phyloP scores from a whole-genome alignment of 73 alveolate genomes.

The Paramecium caudatum region DNA sequence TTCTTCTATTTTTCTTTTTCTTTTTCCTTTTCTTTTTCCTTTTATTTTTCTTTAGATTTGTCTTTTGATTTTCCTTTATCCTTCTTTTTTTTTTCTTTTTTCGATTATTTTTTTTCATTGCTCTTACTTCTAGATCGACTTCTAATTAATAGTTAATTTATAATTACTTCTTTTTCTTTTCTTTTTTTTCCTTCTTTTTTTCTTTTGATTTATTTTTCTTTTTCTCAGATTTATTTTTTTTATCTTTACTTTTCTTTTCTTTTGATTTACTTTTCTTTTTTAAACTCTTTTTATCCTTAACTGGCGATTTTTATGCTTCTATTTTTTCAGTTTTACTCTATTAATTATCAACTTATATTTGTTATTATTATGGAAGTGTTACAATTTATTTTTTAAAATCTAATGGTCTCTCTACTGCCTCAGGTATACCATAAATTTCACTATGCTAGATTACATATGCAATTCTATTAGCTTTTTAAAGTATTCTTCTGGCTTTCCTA shows the following conservation, averaged over 20 bases:
- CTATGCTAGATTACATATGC: slow-evolving; percentile 35
- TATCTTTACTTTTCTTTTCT: slow-evolving; percentile 19
- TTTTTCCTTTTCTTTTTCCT: slow-evolving; percentile 7
- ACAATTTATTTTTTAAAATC: not conserved
- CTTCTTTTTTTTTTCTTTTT: slow-evolving; percentile 23
- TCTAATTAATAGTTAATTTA: slow-evolving; percentile 21
- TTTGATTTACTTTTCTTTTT: slow-evolving; percentile 24
- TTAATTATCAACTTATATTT: not conserved
- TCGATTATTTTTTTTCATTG: slow-evolving; percentile 43
- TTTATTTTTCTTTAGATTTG: slow-evolving; percentile 14
- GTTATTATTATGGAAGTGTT: not conserved
- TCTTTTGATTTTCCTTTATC: not conserved
- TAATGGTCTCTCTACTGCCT: not conserved
- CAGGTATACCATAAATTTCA: slow-evolving; percentile 62
- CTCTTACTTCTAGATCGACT: slow-evolving; percentile 31
- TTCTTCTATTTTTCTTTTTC: not conserved
- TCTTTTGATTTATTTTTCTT: slow-evolving; percentile 21
- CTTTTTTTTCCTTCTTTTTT: slow-evolving; percentile 47
- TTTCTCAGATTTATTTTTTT: slow-evolving; percentile 52
- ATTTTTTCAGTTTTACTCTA: too few relatives aligned
- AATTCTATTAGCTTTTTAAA: slow-evolving; percentile 37
- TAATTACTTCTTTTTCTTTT: slow-evolving; percentile 51
- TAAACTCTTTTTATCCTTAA: slow-evolving; percentile 25
- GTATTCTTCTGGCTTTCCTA: slow-evolving; percentile 53
- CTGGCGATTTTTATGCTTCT: slow-evolving; percentile 17